Conservation (phyloP, 495 filamentous ascomycete genomes). For the Hyphodiscus hymeniophilus region DNA sequence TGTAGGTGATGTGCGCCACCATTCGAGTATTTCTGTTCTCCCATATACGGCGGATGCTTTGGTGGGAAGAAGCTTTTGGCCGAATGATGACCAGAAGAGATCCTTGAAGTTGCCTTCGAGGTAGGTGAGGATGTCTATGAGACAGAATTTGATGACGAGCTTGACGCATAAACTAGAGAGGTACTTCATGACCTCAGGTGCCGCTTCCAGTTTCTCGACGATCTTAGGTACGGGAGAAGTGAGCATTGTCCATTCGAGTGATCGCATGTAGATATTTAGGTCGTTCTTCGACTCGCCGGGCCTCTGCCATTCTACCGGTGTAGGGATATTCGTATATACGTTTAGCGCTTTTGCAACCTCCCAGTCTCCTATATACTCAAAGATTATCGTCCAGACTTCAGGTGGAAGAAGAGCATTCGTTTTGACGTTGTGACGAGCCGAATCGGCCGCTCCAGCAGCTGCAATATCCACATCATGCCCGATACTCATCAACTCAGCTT, state of each 20-base stretch:
- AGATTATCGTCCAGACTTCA: slow-evolving; percentile 82
- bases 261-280: slow-evolving; percentile 44
- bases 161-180: slow-evolving; percentile 76
- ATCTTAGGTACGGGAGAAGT: slow-evolving; percentile 58
- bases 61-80: slow-evolving; percentile 71
- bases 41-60: slow-evolving; percentile 81
- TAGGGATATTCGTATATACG: slow-evolving; percentile 65
- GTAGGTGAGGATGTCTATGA: slow-evolving; percentile 68
- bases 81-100: slow-evolving; percentile 75
- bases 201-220: slow-evolving; percentile 55
- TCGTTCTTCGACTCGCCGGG: slow-evolving; percentile 35
- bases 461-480: slow-evolving; percentile 48
- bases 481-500: slow-evolving; percentile 52
- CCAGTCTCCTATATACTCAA: slow-evolving; percentile 81
- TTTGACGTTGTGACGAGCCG: slow-evolving; percentile 14
- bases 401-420: slow-evolving; percentile 47
- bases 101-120: slow-evolving; percentile 70
- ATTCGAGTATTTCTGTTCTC: slow-evolving; percentile 75
- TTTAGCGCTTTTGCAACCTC: slow-evolving; percentile 75
- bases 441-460: slow-evolving; percentile 28
- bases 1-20: slow-evolving; percentile 73
- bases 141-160: slow-evolving; percentile 78
- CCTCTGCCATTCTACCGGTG: slow-evolving; percentile 63
- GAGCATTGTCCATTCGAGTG: slow-evolving; percentile 76
- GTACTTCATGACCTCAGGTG: slow-evolving; percentile 58